These are phyloP conservation scores for Cucumis cinereus DNA, from an alignment of 306 rosid species.

Conservation along the genomic window DNA sequence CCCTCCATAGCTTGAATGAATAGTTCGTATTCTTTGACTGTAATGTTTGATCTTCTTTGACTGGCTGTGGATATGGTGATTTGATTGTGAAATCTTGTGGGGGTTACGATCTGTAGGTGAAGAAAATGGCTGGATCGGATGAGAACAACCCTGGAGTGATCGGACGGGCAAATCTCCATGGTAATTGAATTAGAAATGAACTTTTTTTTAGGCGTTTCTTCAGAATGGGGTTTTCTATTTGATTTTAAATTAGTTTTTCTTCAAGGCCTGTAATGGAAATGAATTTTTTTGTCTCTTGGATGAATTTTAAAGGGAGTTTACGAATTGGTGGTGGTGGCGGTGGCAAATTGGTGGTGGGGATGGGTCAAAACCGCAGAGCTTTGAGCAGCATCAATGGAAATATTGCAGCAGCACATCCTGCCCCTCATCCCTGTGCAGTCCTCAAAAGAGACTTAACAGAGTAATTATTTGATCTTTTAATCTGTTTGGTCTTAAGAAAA, in stretches of 20 bases:
- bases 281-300: background rate
- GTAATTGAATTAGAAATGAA: conserved; percentile 8
- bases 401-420: conserved; percentile 13
- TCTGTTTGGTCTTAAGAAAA: background rate
- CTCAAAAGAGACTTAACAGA: conserved; percentile 23
- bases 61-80: background rate
- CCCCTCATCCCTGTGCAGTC: conserved; percentile 19
- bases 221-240: background rate
- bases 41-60: background rate
- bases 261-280: background rate
- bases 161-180: conserved; percentile 17
- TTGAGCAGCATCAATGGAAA: conserved; percentile 25
- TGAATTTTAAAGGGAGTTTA: conserved; percentile 15
- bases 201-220: background rate
- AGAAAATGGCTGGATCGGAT: conserved; percentile 31
- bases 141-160: conserved; percentile 29
- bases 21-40: too few relatives aligned
- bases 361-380: conserved; percentile 30
- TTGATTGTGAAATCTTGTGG: background rate
- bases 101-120: background rate
- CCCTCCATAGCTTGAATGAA: background rate
- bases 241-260: background rate
- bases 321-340: conserved; percentile 8
- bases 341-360: conserved; percentile 17
- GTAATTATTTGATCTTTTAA: conserved; percentile 13